Conservation (phyloP, 164 flowering plant genomes). For the Malania oleifera region DNA sequence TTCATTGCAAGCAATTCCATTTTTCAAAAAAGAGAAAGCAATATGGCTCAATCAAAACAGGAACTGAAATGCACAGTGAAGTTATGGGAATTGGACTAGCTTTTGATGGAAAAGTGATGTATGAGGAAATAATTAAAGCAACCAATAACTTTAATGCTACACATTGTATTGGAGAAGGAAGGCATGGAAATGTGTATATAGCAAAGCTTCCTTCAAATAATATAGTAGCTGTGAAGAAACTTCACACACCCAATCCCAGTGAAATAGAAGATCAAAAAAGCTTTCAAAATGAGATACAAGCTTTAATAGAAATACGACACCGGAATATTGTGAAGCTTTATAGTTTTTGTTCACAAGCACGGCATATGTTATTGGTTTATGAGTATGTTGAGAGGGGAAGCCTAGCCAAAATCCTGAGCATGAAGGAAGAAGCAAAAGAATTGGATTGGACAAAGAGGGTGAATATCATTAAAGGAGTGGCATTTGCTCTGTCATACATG, state of each 20-base stretch:
- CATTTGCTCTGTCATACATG: conserved; percentile 17
- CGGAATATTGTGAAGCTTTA: conserved; percentile 13
- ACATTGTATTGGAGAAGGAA: conserved; percentile 10
- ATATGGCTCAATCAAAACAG: neutral
- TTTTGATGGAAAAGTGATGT: conserved; percentile 5
- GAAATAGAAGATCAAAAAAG: conserved; percentile 4
- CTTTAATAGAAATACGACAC: conserved; percentile 16
- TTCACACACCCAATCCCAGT: neutral
- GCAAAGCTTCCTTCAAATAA: conserved; percentile 2
- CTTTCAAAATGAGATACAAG: conserved; percentile 12
- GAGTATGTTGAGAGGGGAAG: conserved; percentile 16
- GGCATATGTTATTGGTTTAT: conserved; percentile 12
- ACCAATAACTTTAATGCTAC: conserved; percentile 5
- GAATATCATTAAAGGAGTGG: conserved; percentile 7
- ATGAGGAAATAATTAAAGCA: conserved; percentile 6
- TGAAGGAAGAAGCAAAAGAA: conserved; percentile 5
- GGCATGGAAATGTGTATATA: conserved; percentile 10
- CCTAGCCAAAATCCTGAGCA: conserved; percentile 2
- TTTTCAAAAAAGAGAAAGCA: neutral
- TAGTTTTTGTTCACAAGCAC: conserved; percentile 7
- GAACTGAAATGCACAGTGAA: neutral
- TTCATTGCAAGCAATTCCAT: neutral
- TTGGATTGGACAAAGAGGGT: conserved; percentile 11
- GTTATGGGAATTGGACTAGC: neutral
- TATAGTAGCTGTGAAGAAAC: conserved; percentile 14